A percentile compares a stretch with the other conserved stretches of the same genome.
Conservation (phyloP, 805 yeast genomes). For the Yamadazyma olivae region DNA sequence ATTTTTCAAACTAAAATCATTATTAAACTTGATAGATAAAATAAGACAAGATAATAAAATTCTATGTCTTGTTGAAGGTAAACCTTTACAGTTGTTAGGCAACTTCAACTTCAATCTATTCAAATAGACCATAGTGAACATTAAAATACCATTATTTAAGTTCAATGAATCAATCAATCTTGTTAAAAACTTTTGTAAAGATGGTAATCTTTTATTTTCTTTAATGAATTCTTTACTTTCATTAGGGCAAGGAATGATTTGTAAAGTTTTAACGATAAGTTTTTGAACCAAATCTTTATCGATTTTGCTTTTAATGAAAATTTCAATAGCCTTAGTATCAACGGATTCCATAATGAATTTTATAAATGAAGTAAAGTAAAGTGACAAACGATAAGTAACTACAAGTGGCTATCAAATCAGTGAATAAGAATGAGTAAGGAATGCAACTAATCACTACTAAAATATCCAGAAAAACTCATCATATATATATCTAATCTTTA, state of each 20-base stretch:
- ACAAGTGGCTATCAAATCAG: no score
- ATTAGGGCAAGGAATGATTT: conserved; percentile 61
- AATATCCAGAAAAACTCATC: no score
- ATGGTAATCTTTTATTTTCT: conserved; percentile 50
- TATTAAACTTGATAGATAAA: conserved; percentile 69
- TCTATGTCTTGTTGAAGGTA: conserved; percentile 78
- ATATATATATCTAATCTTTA: no score
- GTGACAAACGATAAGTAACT: no score
- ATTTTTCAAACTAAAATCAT: conserved; percentile 77
- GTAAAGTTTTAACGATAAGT: conserved; percentile 62
- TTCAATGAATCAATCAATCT: conserved; percentile 70
- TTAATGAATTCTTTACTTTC: conserved; percentile 12
- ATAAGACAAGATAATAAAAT: conserved; percentile 73
- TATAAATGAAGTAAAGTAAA: neutral
- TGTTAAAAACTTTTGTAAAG: conserved; percentile 71
- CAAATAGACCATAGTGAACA: conserved; percentile 69
- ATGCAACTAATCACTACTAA: no score
- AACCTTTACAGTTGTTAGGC: conserved; percentile 71
- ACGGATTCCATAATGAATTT: conserved; percentile 14
- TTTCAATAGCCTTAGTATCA: conserved; percentile 42
- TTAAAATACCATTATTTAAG: conserved; percentile 76
- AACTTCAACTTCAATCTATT: conserved; percentile 57
- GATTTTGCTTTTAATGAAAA: conserved; percentile 41
- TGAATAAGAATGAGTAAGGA: no score
- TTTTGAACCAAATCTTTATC: conserved; percentile 73